Conservation (phyloP, 2,329 filamentous ascomycete genomes). For the Ciborinia camelliae region DNA sequence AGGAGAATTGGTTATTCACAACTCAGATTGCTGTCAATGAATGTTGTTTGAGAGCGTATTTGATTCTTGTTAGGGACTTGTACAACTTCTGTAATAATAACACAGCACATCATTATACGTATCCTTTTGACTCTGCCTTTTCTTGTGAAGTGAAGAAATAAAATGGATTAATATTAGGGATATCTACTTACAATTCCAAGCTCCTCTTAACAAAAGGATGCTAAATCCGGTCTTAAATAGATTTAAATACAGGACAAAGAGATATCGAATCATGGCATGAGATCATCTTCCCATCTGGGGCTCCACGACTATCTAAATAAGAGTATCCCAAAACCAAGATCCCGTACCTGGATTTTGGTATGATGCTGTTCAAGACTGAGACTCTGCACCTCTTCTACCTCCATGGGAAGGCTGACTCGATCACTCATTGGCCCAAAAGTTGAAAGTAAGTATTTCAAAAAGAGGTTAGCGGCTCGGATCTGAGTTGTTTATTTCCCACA, state of each 20-base stretch:
- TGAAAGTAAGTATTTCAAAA: background rate
- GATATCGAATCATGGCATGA: no score
- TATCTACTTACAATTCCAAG: no score
- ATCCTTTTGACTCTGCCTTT: background rate
- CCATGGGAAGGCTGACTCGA: background rate
- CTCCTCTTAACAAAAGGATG: no score
- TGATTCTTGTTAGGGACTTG: background rate
- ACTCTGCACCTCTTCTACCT: no score
- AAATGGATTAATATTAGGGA: background rate
- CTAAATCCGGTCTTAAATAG: no score
- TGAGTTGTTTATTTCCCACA: background rate
- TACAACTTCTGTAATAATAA: background rate
- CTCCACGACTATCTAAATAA: background rate
- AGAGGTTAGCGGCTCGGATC: background rate
- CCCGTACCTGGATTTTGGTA: background rate
- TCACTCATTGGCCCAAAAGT: background rate
- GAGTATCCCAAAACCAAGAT: background rate
- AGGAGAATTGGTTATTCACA: no score
- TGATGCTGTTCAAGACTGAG: background rate
- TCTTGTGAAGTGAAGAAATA: background rate
- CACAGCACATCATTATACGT: background rate
- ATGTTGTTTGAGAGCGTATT: no score
- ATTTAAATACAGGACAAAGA: no score
- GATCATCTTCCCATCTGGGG: background rate
- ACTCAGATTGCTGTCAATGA: no score